Evolutionary conservation across 2,329 filamentous ascomycete genomes (phyloP).

Genomic region (Plenodomus tracheiphilus): DNA sequence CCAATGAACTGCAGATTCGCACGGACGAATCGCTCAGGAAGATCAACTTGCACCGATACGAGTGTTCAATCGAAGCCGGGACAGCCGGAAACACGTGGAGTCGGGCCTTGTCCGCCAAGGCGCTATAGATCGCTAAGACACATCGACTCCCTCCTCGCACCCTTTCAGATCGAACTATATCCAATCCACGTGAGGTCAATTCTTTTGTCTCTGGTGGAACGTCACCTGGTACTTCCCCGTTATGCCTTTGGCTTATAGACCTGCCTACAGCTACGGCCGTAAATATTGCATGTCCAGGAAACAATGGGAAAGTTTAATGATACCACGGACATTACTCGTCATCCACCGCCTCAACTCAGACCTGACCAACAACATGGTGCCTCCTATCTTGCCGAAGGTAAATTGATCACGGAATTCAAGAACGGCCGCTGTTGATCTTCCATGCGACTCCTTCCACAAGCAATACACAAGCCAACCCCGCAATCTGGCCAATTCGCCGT

Average conservation of each 20-base stretch:
- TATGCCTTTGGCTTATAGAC: not conserved
- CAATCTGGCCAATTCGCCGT: conserved; percentile 14
- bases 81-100: not conserved
- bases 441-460: conserved; percentile 1
- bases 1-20: too few species aligned
- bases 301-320: too few species aligned
- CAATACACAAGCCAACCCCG: conserved; percentile 17
- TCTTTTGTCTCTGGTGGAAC: too few species aligned
- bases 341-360: not conserved
- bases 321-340: too few species aligned
- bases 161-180: not conserved
- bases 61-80: not conserved
- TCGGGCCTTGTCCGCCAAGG: not conserved
- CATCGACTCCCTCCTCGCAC: not conserved
- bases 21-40: too few species aligned
- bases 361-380: not conserved
- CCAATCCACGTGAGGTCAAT: too few species aligned
- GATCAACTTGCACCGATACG: too few species aligned
- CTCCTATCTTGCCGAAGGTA: not conserved
- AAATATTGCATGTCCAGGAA: not conserved
- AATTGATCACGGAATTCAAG: not conserved
- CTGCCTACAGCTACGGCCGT: not conserved
- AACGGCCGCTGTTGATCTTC: not conserved
- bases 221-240: not conserved
- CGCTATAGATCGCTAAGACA: not conserved